Base-by-base conservation (phyloP, 768 basidiomycete genomes). In the Strobilomyces confusus region DNA sequence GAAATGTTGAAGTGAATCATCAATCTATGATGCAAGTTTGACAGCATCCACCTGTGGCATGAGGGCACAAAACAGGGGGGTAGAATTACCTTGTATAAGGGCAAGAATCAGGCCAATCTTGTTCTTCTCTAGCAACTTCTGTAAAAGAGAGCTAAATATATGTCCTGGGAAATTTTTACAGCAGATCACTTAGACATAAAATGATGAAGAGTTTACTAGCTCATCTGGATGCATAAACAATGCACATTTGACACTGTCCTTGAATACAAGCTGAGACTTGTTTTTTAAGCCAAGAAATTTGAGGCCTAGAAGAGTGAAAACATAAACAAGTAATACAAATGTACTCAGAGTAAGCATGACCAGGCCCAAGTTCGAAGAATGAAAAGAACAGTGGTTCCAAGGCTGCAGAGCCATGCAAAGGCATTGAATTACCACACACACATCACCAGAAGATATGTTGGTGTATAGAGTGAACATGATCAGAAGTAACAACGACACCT, bases 211-310 rank as follows among this genome's bases (percentile, higher is more conserved):
- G 14, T 26, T 51, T 57, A 92, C 95, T 72, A 81, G 73, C 67
- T 99, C 97, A 62, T 95, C 86, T 0, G 97, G 97, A 67, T 92
- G 91, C 51, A 98, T 81, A 67, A 98, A 98, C 43, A 82, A 70
- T 0, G 94, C 86, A 70, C 98, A 93, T 64, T 92, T 95, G 63
- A 97, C 71, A 59, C 95, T 95, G 65, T 98, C 92, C 65, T 94
- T 88, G 59, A 95, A 89, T 2, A 72, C 71, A 1, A 98, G 77
- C 58, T 87, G 78, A 7, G 69, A 69, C 13, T 77, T 78, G 49
- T 86, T 77, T 66, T 94, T 93, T 75, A 98, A 98, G 5, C 97
- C 97, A 25, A 99, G 82, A 5, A 99, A 82, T 68, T 87, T 93
- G 65, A 99, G 81, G 12, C 86, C 92, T 91, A 54, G 25, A 46